Evolutionary conservation across 2,329 filamentous ascomycete species (phyloP).

Genomic region (Diaporthe ampelina): DNA sequence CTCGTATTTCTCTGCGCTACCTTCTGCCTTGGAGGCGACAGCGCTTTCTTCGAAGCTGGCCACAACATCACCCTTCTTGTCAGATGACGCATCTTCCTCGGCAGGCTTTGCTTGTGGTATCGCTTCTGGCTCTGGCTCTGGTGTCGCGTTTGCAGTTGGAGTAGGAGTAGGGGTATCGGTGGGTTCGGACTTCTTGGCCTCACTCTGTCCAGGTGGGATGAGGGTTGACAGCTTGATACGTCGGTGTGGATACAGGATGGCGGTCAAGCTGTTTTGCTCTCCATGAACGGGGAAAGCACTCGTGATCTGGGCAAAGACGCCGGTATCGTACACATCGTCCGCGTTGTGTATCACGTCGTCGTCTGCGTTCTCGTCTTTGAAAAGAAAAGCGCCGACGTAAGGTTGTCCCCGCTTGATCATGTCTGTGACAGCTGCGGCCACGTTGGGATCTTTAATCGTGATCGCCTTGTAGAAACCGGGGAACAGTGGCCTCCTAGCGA

Average conservation of each 20-base stretch:
- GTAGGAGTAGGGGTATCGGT: conserved; percentile 56
- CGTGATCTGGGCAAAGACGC: conserved; percentile 97
- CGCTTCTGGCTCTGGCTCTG: conserved; percentile 62
- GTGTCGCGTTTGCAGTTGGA: conserved; percentile 44
- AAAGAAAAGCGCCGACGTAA: conserved; percentile 95
- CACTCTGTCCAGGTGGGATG: conserved; percentile 74
- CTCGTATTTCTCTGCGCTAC: conserved; percentile 75
- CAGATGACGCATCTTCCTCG: conserved; percentile 67
- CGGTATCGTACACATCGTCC: conserved; percentile 94
- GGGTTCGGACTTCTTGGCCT: conserved; percentile 65
- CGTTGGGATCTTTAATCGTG: conserved; percentile 93
- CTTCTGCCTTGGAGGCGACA: conserved; percentile 70
- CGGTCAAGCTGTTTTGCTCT: conserved; percentile 87
- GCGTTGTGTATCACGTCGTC: conserved; percentile 92
- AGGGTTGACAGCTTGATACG: conserved; percentile 91
- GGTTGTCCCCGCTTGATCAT: conserved; percentile 98
- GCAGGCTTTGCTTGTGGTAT: conserved; percentile 65
- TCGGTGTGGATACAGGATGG: conserved; percentile 95
- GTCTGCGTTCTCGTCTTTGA: conserved; percentile 96
- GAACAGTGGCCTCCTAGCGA: conserved; percentile 92
- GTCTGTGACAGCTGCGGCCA: conserved; percentile 92
- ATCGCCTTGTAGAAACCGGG: conserved; percentile 99
- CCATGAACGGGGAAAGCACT: conserved; percentile 93
- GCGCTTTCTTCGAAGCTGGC: conserved; percentile 93
- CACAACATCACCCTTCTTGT: conserved; percentile 93